Conservation (phyloP, 225 moss, liverwort and hornwort species). For the Marchantia paleacea region DNA sequence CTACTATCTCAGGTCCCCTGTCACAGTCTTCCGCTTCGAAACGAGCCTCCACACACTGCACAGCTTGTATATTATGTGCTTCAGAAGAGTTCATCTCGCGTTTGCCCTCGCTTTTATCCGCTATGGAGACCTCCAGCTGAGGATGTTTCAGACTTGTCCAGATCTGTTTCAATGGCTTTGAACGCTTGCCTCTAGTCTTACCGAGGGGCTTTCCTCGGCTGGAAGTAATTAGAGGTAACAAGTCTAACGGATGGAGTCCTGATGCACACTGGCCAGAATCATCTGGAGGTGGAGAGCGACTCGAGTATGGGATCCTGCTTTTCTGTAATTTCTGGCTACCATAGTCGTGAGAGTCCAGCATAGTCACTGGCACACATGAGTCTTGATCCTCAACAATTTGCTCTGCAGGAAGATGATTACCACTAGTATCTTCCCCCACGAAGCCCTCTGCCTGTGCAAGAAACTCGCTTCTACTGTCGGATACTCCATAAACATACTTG, state of each 20-base stretch:
- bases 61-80: constrained; percentile 20
- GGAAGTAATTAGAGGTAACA: constrained; percentile 28
- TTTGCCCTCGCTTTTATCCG: neutral
- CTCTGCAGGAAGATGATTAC: constrained; percentile 13
- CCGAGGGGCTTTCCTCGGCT: constrained; percentile 41
- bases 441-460: constrained; percentile 11
- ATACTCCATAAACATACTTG: constrained; percentile 28
- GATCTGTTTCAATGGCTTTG: constrained; percentile 54
- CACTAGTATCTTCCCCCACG: constrained; percentile 5
- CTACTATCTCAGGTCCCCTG: constrained; percentile 20
- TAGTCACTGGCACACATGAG: constrained; percentile 19
- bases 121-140: constrained; percentile 21
- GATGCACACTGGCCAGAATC: constrained; percentile 10
- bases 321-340: constrained; percentile 17
- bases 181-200: constrained; percentile 75
- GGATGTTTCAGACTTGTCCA: constrained; percentile 69
- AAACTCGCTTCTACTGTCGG: constrained; percentile 24
- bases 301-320: neutral
- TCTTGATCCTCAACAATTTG: constrained; percentile 15
- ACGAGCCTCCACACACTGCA: constrained; percentile 43
- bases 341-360: constrained; percentile 23
- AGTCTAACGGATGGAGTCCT: constrained; percentile 30
- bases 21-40: constrained; percentile 44
- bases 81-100: constrained; percentile 9
- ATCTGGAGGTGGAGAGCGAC: constrained; percentile 3